phyloP scores from a whole-genome alignment of 768 basidiomycete genomes.

The Daedaleopsis nitida region DNA sequence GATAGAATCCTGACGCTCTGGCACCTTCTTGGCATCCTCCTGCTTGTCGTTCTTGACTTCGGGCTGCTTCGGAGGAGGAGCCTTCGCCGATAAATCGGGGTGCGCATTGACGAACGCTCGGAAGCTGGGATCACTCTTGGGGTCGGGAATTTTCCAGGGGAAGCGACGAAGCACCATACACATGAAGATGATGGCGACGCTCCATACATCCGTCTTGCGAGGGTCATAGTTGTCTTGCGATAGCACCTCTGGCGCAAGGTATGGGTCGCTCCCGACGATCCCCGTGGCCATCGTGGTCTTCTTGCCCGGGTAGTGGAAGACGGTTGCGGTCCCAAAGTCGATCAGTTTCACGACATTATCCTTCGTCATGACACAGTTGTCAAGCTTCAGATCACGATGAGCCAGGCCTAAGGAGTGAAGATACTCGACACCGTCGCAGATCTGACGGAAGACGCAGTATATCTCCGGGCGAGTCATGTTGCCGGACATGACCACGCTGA shows the following conservation, averaged over 20 bases:
- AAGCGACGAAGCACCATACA: conserved; percentile 98
- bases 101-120: conserved; percentile 91
- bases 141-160: conserved; percentile 98
- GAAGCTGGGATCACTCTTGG: conserved; percentile 90
- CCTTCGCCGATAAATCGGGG: conserved; percentile 69
- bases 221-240: conserved; percentile 84
- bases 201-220: conserved; percentile 98
- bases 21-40: conserved; percentile 11
- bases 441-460: conserved; percentile 98
- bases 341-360: conserved; percentile 97
- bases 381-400: conserved; percentile 97
- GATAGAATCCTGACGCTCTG: conserved; percentile 2
- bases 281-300: conserved; percentile 77
- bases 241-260: conserved; percentile 96
- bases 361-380: conserved; percentile 99
- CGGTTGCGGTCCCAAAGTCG: conserved; percentile 99
- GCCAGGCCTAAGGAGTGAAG: conserved; percentile 97
- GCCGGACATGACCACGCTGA: conserved; percentile 99
- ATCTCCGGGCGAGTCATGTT: conserved; percentile 99
- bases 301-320: conserved; percentile 98
- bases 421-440: conserved; percentile 97
- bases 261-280: conserved; percentile 96
- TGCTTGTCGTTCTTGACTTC: conserved; percentile 11
- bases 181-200: conserved; percentile 96
- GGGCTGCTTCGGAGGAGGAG: conserved; percentile 18